Conservation (phyloP, 2,329 filamentous ascomycete species). For the Lasiodiplodia sp. region DNA sequence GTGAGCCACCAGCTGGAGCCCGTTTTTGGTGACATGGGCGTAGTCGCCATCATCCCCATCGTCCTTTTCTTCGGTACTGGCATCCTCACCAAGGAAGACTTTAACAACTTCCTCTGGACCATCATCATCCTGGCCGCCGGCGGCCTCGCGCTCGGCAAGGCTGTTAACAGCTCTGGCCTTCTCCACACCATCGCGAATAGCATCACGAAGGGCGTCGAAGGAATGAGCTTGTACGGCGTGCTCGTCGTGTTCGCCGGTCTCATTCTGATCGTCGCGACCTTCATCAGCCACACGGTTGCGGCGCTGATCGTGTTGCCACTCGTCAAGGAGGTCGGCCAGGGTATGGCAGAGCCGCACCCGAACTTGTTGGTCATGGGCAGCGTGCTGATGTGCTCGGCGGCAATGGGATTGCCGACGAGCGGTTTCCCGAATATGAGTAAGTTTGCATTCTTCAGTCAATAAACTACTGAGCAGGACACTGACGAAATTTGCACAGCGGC, state of each 20-base stretch:
- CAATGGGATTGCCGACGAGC: slow-evolving; percentile 93
- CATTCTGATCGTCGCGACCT: slow-evolving; percentile 92
- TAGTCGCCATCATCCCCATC: slow-evolving; percentile 94
- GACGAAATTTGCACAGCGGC: slow-evolving; percentile 66
- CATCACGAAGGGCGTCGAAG: slow-evolving; percentile 77
- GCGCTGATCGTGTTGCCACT: slow-evolving; percentile 93
- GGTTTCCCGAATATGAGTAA: slow-evolving; percentile 99
- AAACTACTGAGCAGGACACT: neutral
- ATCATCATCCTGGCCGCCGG: slow-evolving; percentile 98
- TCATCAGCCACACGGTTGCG: slow-evolving; percentile 97
- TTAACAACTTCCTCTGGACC: slow-evolving; percentile 99
- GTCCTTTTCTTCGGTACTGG: slow-evolving; percentile 96
- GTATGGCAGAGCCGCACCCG: slow-evolving; percentile 88
- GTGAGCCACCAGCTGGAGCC: slow-evolving; percentile 85
- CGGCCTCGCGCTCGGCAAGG: slow-evolving; percentile 89
- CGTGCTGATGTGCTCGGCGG: slow-evolving; percentile 96
- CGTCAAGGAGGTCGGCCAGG: slow-evolving; percentile 82
- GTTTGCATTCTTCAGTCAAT: slow-evolving; percentile 50
- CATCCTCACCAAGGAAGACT: slow-evolving; percentile 97
- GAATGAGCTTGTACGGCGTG: slow-evolving; percentile 79
- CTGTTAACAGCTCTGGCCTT: slow-evolving; percentile 90
- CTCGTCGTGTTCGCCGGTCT: slow-evolving; percentile 83
- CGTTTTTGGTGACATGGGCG: slow-evolving; percentile 96
- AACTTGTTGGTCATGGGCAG: slow-evolving; percentile 95
- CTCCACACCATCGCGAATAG: slow-evolving; percentile 83